Evolutionary conservation across 345 rosid genomes (phyloP), one percentile per base, ranked within the genome.

Genomic region (Odontarrhena argentea): DNA sequence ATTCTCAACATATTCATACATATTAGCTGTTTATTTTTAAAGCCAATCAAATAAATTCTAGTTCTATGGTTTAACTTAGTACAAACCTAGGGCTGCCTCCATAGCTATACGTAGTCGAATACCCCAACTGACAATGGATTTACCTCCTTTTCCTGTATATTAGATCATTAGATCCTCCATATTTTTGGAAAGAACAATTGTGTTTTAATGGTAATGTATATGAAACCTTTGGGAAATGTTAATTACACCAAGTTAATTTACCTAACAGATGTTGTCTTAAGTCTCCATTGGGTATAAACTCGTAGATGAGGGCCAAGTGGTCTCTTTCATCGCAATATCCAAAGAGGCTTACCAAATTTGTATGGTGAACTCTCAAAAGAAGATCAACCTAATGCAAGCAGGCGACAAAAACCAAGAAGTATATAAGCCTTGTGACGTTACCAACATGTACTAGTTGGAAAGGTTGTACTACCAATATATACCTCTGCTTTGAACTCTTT

Each of bases 61-160:
- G 3, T 53, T 5, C 37, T 22, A 45, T 0, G 0, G 14, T 7
- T 9, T 3, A 12, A 12, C 2, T 54, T 28, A 5, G 30, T 24
- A 53, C 68, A 2, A 14, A 80, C 85, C 87, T 79, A 41, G 71
- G 15, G 85, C 87, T 11, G 82, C 82, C 24, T 81, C 83, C 49
- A 67, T 15, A 14, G 83, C 83, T 66, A 81, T 68, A 9, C 3
- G 59, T 10, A 83, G 70, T 26, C 85, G 73, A 51, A 5, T 61
- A 60, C 52, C 38, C 85, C 87, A 83, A 2, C 37, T 71, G 41
- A 78, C 9, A 6, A 63, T 37, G 2, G 54, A 18, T 13, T 2
- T 9, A 15, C 44, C 63, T 11, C 58, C 49, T n/a, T 61, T 76
- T 60, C 57, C 73, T 67, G 24, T 25, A 15, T 24, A 3, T 11